phyloP scores from a whole-genome alignment of 192 early-diverging fungal genomes.

The Coemansia sp. region DNA sequence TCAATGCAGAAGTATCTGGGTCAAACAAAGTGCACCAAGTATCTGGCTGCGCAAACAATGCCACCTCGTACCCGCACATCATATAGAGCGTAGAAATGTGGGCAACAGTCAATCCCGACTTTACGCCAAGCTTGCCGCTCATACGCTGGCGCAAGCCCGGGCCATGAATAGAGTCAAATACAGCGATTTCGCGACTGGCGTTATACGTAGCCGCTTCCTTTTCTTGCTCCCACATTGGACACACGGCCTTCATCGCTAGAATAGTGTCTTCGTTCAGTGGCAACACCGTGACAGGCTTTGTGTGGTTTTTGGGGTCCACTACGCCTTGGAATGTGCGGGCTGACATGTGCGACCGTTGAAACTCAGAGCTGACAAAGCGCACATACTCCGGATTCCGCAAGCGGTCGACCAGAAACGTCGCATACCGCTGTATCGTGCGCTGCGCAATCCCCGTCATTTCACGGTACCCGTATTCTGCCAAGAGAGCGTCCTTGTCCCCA shows the following conservation, averaged over 20 bases:
- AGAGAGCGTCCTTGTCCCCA: slow-evolving; percentile 4
- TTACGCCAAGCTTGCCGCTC: neutral
- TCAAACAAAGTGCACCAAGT: slow-evolving; percentile 49
- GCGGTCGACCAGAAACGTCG: slow-evolving; percentile 1
- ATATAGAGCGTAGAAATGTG: slow-evolving; percentile 27
- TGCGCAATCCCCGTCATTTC: slow-evolving; percentile 23
- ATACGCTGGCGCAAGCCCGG: neutral
- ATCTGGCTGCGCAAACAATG: slow-evolving; percentile 17
- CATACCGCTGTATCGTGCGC: slow-evolving; percentile 17
- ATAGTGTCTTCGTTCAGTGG: slow-evolving; percentile 30
- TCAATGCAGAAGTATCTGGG: slow-evolving; percentile 12
- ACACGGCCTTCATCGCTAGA: slow-evolving; percentile 34
- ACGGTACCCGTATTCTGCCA: slow-evolving; percentile 18
- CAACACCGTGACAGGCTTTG: slow-evolving; percentile 24
- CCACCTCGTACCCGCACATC: slow-evolving; percentile 41
- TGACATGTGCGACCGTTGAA: slow-evolving; percentile 30
- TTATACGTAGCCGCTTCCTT: neutral
- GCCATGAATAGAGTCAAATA: slow-evolving; percentile 36
- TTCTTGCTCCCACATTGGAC: slow-evolving; percentile 29
- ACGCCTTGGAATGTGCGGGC: slow-evolving; percentile 27
- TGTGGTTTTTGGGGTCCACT: slow-evolving; percentile 17
- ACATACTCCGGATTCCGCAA: neutral
- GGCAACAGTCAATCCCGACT: neutral
- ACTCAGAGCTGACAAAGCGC: slow-evolving; percentile 41
- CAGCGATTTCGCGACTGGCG: slow-evolving; percentile 1